Evolutionary conservation across 2,329 filamentous ascomycete species (phyloP).

Genomic region (Sclerotinia borealis): DNA sequence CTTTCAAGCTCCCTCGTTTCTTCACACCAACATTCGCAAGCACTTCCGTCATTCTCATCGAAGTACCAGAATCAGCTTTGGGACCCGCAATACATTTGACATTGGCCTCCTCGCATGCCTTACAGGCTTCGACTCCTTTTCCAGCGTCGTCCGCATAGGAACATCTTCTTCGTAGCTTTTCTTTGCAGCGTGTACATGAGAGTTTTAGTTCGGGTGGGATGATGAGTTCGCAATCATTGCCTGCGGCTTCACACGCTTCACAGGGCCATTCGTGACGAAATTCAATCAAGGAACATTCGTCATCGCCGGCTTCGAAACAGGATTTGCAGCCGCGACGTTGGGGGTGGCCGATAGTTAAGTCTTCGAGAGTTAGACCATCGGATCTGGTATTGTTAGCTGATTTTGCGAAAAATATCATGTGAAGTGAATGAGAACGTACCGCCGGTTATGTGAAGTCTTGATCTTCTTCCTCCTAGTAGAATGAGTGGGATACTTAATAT

Average conservation of each 20-base stretch:
- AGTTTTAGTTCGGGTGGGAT: constrained; percentile 19
- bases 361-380: constrained; percentile 21
- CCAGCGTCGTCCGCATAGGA: constrained; percentile 22
- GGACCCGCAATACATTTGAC: constrained; percentile 21
- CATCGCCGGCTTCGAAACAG: constrained; percentile 23
- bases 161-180: constrained; percentile 15
- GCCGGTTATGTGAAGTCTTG: constrained; percentile 7
- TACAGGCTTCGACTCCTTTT: constrained; percentile 16
- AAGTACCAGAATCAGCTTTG: neutral
- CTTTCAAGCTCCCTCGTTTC: neutral
- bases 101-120: constrained; percentile 19
- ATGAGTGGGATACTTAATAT: neutral
- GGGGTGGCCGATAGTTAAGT: constrained; percentile 20
- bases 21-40: neutral
- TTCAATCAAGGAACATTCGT: constrained; percentile 26
- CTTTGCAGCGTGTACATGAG: constrained; percentile 23
- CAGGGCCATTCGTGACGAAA: constrained; percentile 24
- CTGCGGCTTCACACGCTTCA: constrained; percentile 22
- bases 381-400: constrained; percentile 15
- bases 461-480: neutral
- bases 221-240: constrained; percentile 20
- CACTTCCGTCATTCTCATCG: neutral
- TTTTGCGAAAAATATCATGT: too few relatives aligned
- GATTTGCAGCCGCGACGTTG: constrained; percentile 27
- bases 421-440: neutral